A percentile compares a stretch with the other conserved stretches of the same genome.
Evolutionary conservation across 805 yeast species (phyloP).

Genomic region (Yamadazyma nakazawae): DNA sequence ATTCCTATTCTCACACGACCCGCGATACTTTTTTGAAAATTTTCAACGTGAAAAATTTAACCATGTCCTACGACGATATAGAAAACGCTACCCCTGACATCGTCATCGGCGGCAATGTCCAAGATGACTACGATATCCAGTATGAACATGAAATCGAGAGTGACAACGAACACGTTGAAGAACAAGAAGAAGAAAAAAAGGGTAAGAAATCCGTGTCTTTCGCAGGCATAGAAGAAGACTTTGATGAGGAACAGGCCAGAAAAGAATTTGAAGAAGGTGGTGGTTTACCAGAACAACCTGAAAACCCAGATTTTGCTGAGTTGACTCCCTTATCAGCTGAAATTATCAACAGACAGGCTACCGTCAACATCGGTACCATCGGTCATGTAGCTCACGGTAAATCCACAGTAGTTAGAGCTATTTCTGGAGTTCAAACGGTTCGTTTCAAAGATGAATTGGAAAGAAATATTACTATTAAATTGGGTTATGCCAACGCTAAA

Average conservation of each 20-base stretch:
- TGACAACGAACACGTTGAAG: conserved; percentile 45
- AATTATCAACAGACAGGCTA: conserved; percentile 97
- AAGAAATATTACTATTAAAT: conserved; percentile 96
- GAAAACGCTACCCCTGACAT: conserved; percentile 85
- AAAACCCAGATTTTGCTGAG: conserved; percentile 73
- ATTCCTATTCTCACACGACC: conserved; percentile 4
- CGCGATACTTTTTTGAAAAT: conserved; percentile 5
- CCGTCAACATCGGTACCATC: conserved; percentile 96
- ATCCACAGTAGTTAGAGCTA: conserved; percentile 90
- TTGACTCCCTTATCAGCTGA: conserved; percentile 91
- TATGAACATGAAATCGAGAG: conserved; percentile 51
- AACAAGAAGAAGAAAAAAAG: conserved; percentile 39
- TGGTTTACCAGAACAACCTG: conserved; percentile 96
- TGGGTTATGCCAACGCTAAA: conserved; percentile 98
- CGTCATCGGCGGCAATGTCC: conserved; percentile 59
- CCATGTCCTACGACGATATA: conserved; percentile 71
- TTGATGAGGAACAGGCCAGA: conserved; percentile 70
- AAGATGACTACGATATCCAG: conserved; percentile 39
- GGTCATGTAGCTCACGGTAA: conserved; percentile 97
- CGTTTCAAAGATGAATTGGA: conserved; percentile 98
- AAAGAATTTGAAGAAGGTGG: conserved; percentile 97
- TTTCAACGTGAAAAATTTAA: conserved; percentile 10
- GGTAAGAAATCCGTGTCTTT: conserved; percentile 78
- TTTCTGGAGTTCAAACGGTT: conserved; percentile 98
- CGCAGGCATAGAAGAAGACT: conserved; percentile 65